Evolutionary conservation across 179 eudicot genomes (phyloP).

Genomic region (Amaranthus tricolor): DNA sequence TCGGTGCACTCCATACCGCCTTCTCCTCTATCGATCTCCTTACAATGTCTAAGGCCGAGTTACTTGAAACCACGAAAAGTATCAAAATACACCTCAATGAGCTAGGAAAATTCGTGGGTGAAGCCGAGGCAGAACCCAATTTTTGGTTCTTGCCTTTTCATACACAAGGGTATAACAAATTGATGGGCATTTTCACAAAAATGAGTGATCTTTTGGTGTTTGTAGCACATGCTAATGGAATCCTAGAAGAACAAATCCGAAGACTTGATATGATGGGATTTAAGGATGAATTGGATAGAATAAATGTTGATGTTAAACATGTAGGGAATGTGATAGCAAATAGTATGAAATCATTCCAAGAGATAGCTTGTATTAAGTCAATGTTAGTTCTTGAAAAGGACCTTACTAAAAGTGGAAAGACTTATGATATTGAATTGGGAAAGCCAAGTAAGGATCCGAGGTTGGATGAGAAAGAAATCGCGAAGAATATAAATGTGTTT

Average conservation of each 20-base stretch:
- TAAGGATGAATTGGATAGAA: slow-evolving; percentile 31
- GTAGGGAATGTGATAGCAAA: slow-evolving; percentile 35
- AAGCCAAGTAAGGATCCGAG: slow-evolving; percentile 26
- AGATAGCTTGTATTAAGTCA: slow-evolving; percentile 50
- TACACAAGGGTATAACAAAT: slow-evolving; percentile 43
- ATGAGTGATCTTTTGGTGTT: slow-evolving; percentile 49
- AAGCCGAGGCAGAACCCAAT: slow-evolving; percentile 76
- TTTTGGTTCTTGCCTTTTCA: slow-evolving; percentile 79
- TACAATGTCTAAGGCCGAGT: slow-evolving; percentile 11
- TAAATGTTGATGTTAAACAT: slow-evolving; percentile 46
- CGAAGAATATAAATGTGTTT: slow-evolving; percentile 36
- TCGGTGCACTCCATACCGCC: slow-evolving; percentile 32
- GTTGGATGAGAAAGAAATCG: slow-evolving; percentile 38
- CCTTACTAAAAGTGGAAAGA: slow-evolving; percentile 30
- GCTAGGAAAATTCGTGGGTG: slow-evolving; percentile 48
- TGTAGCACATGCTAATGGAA: slow-evolving; percentile 38
- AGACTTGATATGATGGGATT: slow-evolving; percentile 23
- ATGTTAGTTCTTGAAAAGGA: slow-evolving; percentile 43
- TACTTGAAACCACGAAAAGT: slow-evolving; percentile 30
- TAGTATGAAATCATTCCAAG: slow-evolving; percentile 47
- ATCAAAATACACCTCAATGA: slow-evolving; percentile 37
- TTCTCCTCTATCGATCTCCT: slow-evolving; percentile 28
- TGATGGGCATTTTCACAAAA: slow-evolving; percentile 47
- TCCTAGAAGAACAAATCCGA: slow-evolving; percentile 35
- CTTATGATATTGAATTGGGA: slow-evolving; percentile 60